These are phyloP conservation scores for Cenchrus purpureus DNA, from an alignment of 176 grass and related monocot genomes.

Conservation along the genomic window DNA sequence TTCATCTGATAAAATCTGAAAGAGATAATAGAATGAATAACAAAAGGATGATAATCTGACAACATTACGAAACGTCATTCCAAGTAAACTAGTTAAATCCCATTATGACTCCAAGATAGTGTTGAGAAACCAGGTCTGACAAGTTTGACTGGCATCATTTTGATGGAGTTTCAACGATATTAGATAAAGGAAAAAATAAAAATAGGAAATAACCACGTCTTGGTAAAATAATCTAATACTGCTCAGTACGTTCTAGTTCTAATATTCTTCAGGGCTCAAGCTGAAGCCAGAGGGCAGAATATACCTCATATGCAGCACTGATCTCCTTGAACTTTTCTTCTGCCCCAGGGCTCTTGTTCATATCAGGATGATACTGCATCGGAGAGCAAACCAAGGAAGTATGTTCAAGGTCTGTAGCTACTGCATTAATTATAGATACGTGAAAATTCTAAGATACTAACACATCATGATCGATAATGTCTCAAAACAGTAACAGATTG, in stretches of 20 bases:
- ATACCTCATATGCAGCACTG: constrained; percentile 98
- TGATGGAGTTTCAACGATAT: not conserved
- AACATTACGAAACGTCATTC: not conserved
- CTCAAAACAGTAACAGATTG: no score
- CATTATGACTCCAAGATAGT: not conserved
- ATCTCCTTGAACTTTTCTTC: constrained; percentile 99
- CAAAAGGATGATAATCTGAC: constrained; percentile 7
- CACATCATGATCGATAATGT: not conserved
- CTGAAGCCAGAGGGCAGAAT: constrained; percentile 10
- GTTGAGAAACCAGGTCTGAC: not conserved
- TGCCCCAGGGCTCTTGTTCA: constrained; percentile 82
- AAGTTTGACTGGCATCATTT: not conserved
- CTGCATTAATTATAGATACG: not conserved
- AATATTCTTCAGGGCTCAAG: not conserved
- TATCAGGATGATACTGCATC: constrained; percentile 90
- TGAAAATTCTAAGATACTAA: constrained; percentile 22
- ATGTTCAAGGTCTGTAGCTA: constrained; percentile 30
- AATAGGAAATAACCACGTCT: not conserved
- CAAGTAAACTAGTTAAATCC: constrained; percentile 19
- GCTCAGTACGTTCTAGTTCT: not conserved
- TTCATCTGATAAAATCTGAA: constrained; percentile 85
- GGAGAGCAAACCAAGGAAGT: constrained; percentile 29
- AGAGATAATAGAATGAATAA: constrained; percentile 23
- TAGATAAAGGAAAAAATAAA: not conserved
- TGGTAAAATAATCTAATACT: not conserved